Evolutionary conservation across 805 yeast species (phyloP).

Genomic region (Tetrapisispora iriomotensis): DNA sequence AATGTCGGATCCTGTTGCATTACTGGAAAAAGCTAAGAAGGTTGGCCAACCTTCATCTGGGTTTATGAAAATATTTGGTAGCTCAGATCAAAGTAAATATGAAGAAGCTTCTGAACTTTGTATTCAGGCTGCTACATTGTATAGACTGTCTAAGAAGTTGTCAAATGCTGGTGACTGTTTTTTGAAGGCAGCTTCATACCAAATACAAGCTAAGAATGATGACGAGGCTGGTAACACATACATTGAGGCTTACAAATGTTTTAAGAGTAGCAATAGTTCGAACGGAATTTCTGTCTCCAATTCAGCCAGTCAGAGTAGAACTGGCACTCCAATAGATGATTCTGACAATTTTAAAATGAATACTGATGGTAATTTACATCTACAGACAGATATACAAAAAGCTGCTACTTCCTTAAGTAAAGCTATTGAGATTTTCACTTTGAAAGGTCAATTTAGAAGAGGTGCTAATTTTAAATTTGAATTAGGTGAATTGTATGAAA

Average conservation of each 20-base stretch:
- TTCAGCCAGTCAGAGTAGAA: background rate
- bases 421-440: conserved; percentile 77
- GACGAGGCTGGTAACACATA: conserved; percentile 89
- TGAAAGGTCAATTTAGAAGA: conserved; percentile 89
- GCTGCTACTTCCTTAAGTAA: conserved; percentile 57
- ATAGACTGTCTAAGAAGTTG: conserved; percentile 64
- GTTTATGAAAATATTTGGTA: conserved; percentile 57
- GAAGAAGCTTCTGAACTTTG: conserved; percentile 93
- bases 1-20: conserved; percentile 38
- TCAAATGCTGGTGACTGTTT: conserved; percentile 73
- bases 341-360: conserved; percentile 36
- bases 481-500: conserved; percentile 78
- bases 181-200: conserved; percentile 76
- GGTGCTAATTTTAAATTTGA: conserved; percentile 93
- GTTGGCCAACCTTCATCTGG: conserved; percentile 63
- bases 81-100: conserved; percentile 48
- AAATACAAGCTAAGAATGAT: conserved; percentile 59
- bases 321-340: background rate
- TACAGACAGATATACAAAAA: background rate
- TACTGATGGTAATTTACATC: background rate
- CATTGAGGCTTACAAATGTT: conserved; percentile 86
- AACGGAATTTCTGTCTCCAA: conserved; percentile 19
- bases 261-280: conserved; percentile 56
- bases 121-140: conserved; percentile 88
- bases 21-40: conserved; percentile 47